Base-by-base conservation (phyloP, 306 rosid genomes). In the Oxytropis ochrocephala region DNA sequence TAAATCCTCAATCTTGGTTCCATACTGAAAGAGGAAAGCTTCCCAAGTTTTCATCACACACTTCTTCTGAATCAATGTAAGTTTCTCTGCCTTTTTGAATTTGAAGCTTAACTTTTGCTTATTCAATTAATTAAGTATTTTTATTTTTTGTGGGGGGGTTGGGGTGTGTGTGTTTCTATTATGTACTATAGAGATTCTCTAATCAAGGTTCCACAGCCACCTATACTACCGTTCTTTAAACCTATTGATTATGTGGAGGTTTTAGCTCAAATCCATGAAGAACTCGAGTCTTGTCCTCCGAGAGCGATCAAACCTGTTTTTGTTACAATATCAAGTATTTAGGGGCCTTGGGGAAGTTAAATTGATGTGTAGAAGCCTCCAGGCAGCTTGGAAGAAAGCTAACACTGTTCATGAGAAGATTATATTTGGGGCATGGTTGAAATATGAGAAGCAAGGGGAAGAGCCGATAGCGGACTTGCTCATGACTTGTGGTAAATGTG, bases 251-350 rank as follows among this genome's bases (percentile, higher is more conserved):
- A 92, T 77, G 95, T 92, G 38, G 85, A 92, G 69, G 95, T 87
- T 74, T 83, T 92, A 67, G 92, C 98, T 73, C 92, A 89, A 84
- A 89, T 92, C 83, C 98, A 92, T 80, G 96, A 92, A 78, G 92
- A 92, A 78, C 96, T 92, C 10, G 96, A 89, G 84, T 81, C 86
- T 53, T 89, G 96, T 77, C 70, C 88, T 36, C 85, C 86, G 86
- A 77, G 95, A 86, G 68, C 77, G 85, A 68, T 83, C 98, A 3
- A 87, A 83, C 70, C 91, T 89, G 78, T 82, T 76, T 79, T 73
- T 92, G 80, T 81, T 87, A 48, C 95, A 87, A 54, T 87, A 83
- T 72, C 98, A 92, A 79, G 92, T 92, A 79, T 92, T 92, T 80
- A 86, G 88, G 76, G 95, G 96, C 73, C 89, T 86, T 60, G 96